Evolutionary conservation across 345 rosid genomes (phyloP).

Genomic region (Kernera saxatilis): DNA sequence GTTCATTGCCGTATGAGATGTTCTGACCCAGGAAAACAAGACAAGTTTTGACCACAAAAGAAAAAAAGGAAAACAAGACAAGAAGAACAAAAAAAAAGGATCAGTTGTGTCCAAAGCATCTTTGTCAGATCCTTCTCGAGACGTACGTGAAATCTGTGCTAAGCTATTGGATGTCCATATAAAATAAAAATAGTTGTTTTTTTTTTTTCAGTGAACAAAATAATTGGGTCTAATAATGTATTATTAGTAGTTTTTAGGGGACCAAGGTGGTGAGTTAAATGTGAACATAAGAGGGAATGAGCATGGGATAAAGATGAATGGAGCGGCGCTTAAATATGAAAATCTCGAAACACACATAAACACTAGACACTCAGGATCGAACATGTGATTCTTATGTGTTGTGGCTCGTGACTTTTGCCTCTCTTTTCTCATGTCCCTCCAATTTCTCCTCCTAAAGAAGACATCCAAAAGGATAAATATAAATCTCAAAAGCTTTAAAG

Average conservation of each 20-base stretch:
- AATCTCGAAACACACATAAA: background rate
- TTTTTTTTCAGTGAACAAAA: background rate
- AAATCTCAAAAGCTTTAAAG: slow-evolving; percentile 14
- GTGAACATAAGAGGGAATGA: slow-evolving; percentile 2
- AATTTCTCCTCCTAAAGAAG: slow-evolving; percentile 9
- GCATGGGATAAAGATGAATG: slow-evolving; percentile 32
- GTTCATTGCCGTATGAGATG: too few relatives aligned
- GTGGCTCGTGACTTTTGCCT: slow-evolving; percentile 34
- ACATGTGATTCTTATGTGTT: slow-evolving; percentile 30
- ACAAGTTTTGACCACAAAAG: too few relatives aligned
- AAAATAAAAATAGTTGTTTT: too few relatives aligned
- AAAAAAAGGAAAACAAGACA: too few relatives aligned
- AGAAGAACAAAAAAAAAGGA: too few relatives aligned
- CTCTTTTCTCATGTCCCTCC: slow-evolving; percentile 20
- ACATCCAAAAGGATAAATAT: background rate
- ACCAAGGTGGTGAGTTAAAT: slow-evolving; percentile 4
- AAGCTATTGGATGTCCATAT: slow-evolving; percentile 58
- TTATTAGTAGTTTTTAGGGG: too few relatives aligned
- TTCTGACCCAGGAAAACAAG: too few relatives aligned
- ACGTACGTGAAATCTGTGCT: slow-evolving; percentile 49
- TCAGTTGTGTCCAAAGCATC: slow-evolving; percentile 46
- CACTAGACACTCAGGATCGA: slow-evolving; percentile 12
- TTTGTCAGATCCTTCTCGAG: slow-evolving; percentile 50
- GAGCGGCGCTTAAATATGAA: slow-evolving; percentile 31
- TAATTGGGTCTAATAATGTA: background rate